Evolutionary conservation across 495 filamentous ascomycete genomes (phyloP), one percentile per base, ranked within the genome.

Genomic region (Neurospora tetrasperma): DNA sequence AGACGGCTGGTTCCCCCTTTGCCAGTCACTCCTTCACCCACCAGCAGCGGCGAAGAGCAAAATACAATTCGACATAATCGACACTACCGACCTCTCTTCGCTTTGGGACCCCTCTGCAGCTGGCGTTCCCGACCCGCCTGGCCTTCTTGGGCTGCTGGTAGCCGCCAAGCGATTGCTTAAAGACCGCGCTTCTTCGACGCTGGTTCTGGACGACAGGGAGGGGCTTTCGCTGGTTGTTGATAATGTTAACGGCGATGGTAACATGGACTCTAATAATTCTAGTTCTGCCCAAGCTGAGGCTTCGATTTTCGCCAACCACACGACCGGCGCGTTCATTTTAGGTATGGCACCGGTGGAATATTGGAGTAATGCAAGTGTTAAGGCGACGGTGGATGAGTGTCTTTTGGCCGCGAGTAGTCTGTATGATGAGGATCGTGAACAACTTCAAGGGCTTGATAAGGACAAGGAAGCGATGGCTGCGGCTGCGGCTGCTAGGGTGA

Each of bases 51-150:
- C 12, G 74, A 74, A 0, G 4, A 38, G 4, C 6, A 71, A 8
- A 83, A 71, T 73, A 41, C 68, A 79, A 38, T 90, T 90, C 70
- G 81, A 89, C 72, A 80, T 86, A n/a, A 88, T 90, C 46, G 87
- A 90, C 73, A 89, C 88, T 2, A 88, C 86, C 6, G 86, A 86
- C 71, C 78, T 89, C 8, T 59, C 46, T 54, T 44, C 43, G 7
- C 16, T 59, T 14, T 62, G 54, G 54, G 35, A 12, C 27, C 54
- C 54, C 14, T 38, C 4, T 14, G 12, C 54, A 3, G 54, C 54
- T 3, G 54, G 27, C 27, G 54, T 66, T 14, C 76, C 78, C 23
- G 86, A 88, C 73, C 80, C 87, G 69, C 12, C 86, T 35, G 86
- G 86, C 23, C 71, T 79, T 1, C 46, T 90, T 10, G 87, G 86